A percentile compares a stretch with the other conserved stretches of the same genome.
Evolutionary conservation across 164 flowering plant species (phyloP).

Genomic region (Berberis thunbergii): DNA sequence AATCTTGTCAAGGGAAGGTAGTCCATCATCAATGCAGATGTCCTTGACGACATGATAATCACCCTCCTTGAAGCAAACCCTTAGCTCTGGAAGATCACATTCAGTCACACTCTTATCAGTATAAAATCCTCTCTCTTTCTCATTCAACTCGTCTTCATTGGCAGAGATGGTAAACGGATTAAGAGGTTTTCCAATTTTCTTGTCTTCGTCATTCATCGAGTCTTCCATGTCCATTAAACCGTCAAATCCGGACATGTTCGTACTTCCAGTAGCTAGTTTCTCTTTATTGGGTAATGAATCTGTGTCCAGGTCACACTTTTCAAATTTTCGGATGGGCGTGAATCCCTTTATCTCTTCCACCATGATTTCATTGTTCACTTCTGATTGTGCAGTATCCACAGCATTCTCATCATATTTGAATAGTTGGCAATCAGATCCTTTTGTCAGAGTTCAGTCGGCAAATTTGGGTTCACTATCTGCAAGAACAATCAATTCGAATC

Average conservation of each 20-base stretch:
- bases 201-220: background rate
- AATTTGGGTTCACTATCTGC: conserved; percentile 16
- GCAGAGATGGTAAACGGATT: background rate
- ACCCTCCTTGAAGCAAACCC: conserved; percentile 37
- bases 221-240: conserved; percentile 14
- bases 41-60: conserved; percentile 40
- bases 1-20: conserved; percentile 29
- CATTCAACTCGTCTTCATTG: conserved; percentile 12
- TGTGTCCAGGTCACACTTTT: background rate
- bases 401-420: conserved; percentile 14
- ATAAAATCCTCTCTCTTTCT: conserved; percentile 23
- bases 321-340: conserved; percentile 9
- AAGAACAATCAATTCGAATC: background rate
- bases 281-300: conserved; percentile 12
- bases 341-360: conserved; percentile 19
- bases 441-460: conserved; percentile 4
- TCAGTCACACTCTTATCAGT: conserved; percentile 42
- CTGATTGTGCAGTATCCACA: conserved; percentile 13
- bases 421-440: conserved; percentile 8
- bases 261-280: conserved; percentile 6
- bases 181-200: background rate
- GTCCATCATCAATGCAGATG: conserved; percentile 54
- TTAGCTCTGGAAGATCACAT: conserved; percentile 32
- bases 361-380: conserved; percentile 10
- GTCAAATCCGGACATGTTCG: conserved; percentile 10